Percentiles rank a stretch among this genome's conserved stretches.
phyloP scores from a whole-genome alignment of 2,329 filamentous ascomycete species.

The Drechslerella dactyloides region DNA sequence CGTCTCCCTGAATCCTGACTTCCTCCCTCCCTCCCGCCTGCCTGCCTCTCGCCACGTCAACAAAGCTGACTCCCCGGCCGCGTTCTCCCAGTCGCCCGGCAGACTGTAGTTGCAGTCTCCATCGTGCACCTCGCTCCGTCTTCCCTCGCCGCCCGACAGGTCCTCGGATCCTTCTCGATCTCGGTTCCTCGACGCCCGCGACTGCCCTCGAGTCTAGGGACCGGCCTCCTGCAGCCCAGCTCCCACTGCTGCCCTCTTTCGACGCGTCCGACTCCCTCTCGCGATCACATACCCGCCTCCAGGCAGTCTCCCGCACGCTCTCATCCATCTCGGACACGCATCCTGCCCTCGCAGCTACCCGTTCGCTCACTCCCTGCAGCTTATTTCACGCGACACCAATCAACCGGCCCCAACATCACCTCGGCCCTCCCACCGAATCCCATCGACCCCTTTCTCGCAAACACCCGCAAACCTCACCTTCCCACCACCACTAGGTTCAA shows the following conservation, averaged over 20 bases:
- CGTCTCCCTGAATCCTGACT: not conserved
- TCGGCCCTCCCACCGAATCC: conserved; percentile 18
- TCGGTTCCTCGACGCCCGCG: conserved; percentile 13
- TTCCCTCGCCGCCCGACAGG: conserved; percentile 24
- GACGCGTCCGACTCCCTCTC: conserved; percentile 40
- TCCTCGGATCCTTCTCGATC: conserved; percentile 28
- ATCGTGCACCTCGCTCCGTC: conserved; percentile 17
- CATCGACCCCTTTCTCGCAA: conserved; percentile 24
- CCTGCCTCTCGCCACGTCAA: not conserved
- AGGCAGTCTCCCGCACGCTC: not conserved
- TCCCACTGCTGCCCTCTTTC: conserved; percentile 24
- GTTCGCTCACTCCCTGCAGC: not conserved
- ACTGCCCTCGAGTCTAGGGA: conserved; percentile 8
- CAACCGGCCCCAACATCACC: conserved; percentile 14
- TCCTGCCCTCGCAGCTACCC: not conserved
- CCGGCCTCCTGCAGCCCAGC: conserved; percentile 3
- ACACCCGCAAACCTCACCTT: conserved; percentile 10
- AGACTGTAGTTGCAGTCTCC: conserved; percentile 1
- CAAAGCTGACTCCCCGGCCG: not conserved
- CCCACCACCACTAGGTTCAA: conserved; percentile 46
- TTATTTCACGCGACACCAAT: conserved; percentile 17
- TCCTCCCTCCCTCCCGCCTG: not conserved
- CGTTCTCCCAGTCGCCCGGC: not conserved
- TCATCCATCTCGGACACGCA: conserved; percentile 5
- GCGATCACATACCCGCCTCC: conserved; percentile 23